Conservation (phyloP, 2,329 filamentous ascomycete genomes). For the Rhexocercosporidium sp. region DNA sequence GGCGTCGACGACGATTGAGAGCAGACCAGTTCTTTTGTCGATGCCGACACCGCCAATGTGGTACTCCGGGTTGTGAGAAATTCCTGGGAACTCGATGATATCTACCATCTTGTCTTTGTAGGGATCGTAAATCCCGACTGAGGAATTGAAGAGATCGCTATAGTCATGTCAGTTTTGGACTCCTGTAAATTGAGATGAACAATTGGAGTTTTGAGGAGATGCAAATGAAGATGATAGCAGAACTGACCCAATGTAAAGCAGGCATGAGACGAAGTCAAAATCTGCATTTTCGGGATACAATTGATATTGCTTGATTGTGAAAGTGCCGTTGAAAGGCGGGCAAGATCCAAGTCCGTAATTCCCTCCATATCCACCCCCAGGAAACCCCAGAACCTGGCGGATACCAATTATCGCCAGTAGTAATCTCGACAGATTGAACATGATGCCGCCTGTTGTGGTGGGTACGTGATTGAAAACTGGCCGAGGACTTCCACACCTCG, state of each 20-base stretch:
- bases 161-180: not conserved
- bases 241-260: slow-evolving; percentile 18
- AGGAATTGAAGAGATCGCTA: slow-evolving; percentile 21
- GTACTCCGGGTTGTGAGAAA: slow-evolving; percentile 4
- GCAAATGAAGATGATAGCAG: not conserved
- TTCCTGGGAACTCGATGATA: slow-evolving; percentile 17
- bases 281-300: slow-evolving; percentile 25
- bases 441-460: not conserved
- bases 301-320: slow-evolving; percentile 24
- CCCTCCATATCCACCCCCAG: not conserved
- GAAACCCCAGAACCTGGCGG: not conserved
- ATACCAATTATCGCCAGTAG: not conserved
- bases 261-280: slow-evolving; percentile 16
- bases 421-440: not conserved
- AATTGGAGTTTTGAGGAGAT: not conserved
- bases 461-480: no score
- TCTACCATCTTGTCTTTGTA: slow-evolving; percentile 13
- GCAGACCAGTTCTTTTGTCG: slow-evolving; percentile 9
- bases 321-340: slow-evolving; percentile 17
- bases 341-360: not conserved
- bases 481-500: no score
- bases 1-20: slow-evolving; percentile 23
- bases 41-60: slow-evolving; percentile 20
- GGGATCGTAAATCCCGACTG: slow-evolving; percentile 20
- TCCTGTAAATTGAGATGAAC: no score